A percentile compares a stretch with the other conserved stretches of the same genome.
These are phyloP conservation scores for Pleurotus platypus DNA, from an alignment of 768 basidiomycete genomes.

Conservation along the genomic window DNA sequence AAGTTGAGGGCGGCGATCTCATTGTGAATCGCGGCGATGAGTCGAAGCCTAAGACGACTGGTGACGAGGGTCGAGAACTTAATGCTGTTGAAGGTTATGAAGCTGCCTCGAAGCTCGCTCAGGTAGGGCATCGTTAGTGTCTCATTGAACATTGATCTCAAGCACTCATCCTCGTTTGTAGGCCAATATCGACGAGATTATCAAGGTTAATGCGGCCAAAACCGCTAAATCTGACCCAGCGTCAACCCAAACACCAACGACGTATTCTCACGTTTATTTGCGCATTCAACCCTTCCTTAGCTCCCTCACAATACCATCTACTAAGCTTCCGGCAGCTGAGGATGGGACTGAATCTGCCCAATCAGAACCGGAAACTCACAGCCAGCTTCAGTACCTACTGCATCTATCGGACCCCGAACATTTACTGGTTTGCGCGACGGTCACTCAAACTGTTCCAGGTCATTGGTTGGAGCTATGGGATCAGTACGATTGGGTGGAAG, in stretches of 20 bases:
- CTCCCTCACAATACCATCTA: slow-evolving; percentile 39
- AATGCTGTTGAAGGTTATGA: slow-evolving; percentile 84
- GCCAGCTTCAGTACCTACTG: slow-evolving; percentile 68
- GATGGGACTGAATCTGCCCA: slow-evolving; percentile 22
- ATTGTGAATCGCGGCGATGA: slow-evolving; percentile 82
- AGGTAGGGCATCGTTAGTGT: slow-evolving; percentile 38
- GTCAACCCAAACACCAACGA: slow-evolving; percentile 50
- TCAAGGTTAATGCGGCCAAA: slow-evolving; percentile 52
- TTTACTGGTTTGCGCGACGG: slow-evolving; percentile 67
- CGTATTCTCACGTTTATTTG: slow-evolving; percentile 88
- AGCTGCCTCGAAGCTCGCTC: slow-evolving; percentile 79
- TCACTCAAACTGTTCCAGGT: slow-evolving; percentile 82
- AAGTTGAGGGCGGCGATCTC: slow-evolving; percentile 90
- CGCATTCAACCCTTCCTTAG: slow-evolving; percentile 87
- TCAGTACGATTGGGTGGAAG: slow-evolving; percentile 94
- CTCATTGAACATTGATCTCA: background rate
- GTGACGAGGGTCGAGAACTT: slow-evolving; percentile 56
- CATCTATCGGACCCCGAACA: slow-evolving; percentile 79
- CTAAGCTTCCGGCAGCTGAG: slow-evolving; percentile 8
- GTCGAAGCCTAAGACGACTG: slow-evolving; percentile 63
- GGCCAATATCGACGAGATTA: slow-evolving; percentile 76
- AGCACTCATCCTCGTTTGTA: slow-evolving; percentile 21
- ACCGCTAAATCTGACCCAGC: slow-evolving; percentile 29
- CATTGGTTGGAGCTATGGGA: slow-evolving; percentile 91
- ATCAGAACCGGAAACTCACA: slow-evolving; percentile 33